Conservation (phyloP, 2,329 filamentous ascomycete species). For the Fusarium sp. region DNA sequence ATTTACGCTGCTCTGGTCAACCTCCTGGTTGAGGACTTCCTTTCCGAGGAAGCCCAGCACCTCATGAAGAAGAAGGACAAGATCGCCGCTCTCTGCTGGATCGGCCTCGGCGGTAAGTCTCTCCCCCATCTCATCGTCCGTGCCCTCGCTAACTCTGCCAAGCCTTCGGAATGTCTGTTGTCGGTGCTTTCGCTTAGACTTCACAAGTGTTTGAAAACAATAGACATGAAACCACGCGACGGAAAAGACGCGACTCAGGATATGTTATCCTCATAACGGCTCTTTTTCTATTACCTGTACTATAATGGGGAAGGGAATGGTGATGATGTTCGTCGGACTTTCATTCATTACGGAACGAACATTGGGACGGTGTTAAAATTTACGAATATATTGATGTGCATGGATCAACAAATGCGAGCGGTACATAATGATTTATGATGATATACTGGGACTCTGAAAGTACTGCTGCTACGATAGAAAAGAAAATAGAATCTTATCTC, state of each 20-base stretch:
- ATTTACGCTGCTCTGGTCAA: slow-evolving; percentile 71
- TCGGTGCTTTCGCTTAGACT: slow-evolving; percentile 27
- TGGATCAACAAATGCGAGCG: background rate
- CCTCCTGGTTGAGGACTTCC: slow-evolving; percentile 70
- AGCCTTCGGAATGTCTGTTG: slow-evolving; percentile 32
- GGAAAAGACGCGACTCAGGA: background rate
- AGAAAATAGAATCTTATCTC: background rate
- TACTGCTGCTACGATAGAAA: background rate
- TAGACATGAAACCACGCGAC: slow-evolving; percentile 2
- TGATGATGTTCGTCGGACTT: background rate
- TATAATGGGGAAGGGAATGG: background rate
- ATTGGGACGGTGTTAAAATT: background rate
- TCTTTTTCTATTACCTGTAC: background rate
- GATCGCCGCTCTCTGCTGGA: slow-evolving; percentile 60
- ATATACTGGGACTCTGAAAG: background rate
- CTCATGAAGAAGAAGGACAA: slow-evolving; percentile 61
- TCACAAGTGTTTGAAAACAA: background rate
- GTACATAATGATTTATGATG: background rate
- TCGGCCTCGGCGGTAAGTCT: slow-evolving; percentile 59
- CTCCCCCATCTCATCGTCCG: background rate
- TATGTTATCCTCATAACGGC: background rate
- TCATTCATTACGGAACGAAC: background rate
- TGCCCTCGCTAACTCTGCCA: background rate
- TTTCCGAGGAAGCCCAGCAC: slow-evolving; percentile 63
- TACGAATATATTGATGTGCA: slow-evolving; percentile 6